Percentiles rank a stretch among this genome's conserved stretches.
Conservation (phyloP, 345 rosid genomes). For the Noccaea caerulescens region DNA sequence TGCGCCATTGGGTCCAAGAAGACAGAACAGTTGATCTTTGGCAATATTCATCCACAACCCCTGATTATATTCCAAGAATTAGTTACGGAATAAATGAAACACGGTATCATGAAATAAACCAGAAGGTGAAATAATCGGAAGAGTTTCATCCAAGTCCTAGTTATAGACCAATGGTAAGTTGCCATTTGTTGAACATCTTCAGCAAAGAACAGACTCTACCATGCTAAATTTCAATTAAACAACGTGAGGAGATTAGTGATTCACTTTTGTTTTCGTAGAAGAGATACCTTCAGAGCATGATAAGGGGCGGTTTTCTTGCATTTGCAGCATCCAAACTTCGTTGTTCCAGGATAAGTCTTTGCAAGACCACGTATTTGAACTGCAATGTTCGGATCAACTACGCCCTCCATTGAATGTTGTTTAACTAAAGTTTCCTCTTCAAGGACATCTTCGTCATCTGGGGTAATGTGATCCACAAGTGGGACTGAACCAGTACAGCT, state of each 20-base stretch:
- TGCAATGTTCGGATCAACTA: slow-evolving; percentile 62
- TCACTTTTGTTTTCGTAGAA: slow-evolving; percentile 3
- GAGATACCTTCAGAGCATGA: slow-evolving; percentile 75
- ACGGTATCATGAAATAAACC: not conserved
- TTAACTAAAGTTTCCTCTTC: slow-evolving; percentile 78
- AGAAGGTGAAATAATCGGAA: no score
- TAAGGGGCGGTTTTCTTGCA: slow-evolving; percentile 83
- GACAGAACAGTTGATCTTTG: slow-evolving; percentile 87
- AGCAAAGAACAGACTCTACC: not conserved
- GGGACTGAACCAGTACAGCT: slow-evolving; percentile 74
- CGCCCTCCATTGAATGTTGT: slow-evolving; percentile 54
- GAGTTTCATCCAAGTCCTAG: no score
- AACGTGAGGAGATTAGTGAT: not conserved
- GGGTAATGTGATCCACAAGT: slow-evolving; percentile 53
- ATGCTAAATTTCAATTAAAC: not conserved
- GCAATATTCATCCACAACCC: slow-evolving; percentile 85
- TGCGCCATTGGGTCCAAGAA: slow-evolving; percentile 96
- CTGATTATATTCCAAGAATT: slow-evolving; percentile 45
- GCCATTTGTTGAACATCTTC: no score
- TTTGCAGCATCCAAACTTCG: slow-evolving; percentile 62
- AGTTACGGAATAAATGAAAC: not conserved
- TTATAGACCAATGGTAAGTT: no score
- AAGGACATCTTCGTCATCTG: slow-evolving; percentile 86
- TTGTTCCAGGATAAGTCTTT: slow-evolving; percentile 75
- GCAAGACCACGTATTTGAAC: slow-evolving; percentile 82